Evolutionary conservation across 2,329 filamentous ascomycete genomes (phyloP).

Genomic region (Cyanodermella asteris): DNA sequence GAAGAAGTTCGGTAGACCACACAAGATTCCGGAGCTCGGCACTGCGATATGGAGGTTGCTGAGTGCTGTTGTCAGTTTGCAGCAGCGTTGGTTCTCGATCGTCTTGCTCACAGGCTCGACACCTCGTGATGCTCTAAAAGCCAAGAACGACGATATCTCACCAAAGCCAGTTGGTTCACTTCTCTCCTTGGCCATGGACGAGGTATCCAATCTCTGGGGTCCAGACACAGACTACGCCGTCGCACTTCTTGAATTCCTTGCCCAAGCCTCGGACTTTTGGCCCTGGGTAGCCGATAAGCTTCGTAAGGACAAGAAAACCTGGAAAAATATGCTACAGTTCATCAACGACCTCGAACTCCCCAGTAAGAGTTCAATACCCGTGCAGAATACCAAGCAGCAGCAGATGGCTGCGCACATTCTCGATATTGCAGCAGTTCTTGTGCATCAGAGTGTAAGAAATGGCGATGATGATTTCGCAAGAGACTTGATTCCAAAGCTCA

Average conservation of each 20-base stretch:
- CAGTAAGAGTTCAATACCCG: too few relatives aligned
- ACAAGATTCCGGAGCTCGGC: constrained; percentile 42
- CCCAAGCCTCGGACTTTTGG: constrained; percentile 82
- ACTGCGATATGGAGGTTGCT: constrained; percentile 66
- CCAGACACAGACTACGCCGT: constrained; percentile 45
- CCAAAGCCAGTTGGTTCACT: constrained; percentile 37
- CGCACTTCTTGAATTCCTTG: constrained; percentile 67
- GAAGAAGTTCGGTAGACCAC: constrained; percentile 53
- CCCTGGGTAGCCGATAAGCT: constrained; percentile 93
- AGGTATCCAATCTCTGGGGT: constrained; percentile 42
- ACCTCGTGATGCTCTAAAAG: constrained; percentile 50
- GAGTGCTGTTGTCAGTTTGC: constrained; percentile 63
- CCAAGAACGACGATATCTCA: constrained; percentile 26
- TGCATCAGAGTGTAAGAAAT: constrained; percentile 65
- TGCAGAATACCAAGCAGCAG: too few relatives aligned
- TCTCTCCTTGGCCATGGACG: constrained; percentile 49
- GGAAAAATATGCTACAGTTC: too few relatives aligned
- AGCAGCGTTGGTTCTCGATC: constrained; percentile 90
- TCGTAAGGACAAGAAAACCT: too few relatives aligned
- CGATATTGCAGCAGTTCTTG: constrained; percentile 74
- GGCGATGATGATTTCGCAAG: constrained; percentile 47
- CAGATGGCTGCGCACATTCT: constrained; percentile 62
- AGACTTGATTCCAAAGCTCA: constrained; percentile 49
- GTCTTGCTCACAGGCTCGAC: constrained; percentile 77
- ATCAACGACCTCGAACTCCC: too few relatives aligned